These are phyloP conservation scores for Allium fistulosum DNA, from an alignment of 106 monocot species.

Conservation along the genomic window DNA sequence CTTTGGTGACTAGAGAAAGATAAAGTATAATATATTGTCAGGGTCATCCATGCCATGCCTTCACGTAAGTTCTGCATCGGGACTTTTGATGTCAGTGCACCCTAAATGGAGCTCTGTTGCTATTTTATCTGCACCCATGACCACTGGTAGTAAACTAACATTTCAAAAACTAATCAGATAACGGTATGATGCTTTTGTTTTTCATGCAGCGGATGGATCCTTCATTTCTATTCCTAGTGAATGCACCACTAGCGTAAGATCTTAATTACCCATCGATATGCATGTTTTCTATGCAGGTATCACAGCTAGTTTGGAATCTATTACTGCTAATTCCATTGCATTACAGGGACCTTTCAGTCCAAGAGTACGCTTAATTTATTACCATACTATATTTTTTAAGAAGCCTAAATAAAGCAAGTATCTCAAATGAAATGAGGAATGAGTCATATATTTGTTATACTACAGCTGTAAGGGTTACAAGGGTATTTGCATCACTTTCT, in stretches of 20 bases:
- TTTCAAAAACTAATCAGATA: background rate
- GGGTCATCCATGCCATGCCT: slow-evolving; percentile 94
- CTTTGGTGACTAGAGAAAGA: slow-evolving; percentile 30
- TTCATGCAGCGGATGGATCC: slow-evolving; percentile 48
- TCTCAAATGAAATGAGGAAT: too few species aligned
- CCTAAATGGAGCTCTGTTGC: slow-evolving; percentile 71
- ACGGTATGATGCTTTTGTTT: slow-evolving; percentile 7
- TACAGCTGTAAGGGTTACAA: too few species aligned
- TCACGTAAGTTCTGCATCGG: slow-evolving; percentile 56
- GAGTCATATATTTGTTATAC: too few species aligned
- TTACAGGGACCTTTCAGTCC: too few species aligned
- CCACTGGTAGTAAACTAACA: slow-evolving; percentile 38
- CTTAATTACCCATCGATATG: slow-evolving; percentile 83
- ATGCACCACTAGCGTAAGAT: slow-evolving; percentile 20
- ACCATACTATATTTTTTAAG: too few species aligned
- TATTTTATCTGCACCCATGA: slow-evolving; percentile 76
- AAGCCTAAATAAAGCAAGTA: too few species aligned
- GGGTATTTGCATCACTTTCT: too few species aligned
- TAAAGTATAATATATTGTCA: slow-evolving; percentile 69
- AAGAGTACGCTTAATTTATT: too few species aligned
- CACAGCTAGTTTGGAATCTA: too few species aligned
- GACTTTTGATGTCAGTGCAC: slow-evolving; percentile 37
- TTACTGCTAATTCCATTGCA: too few species aligned
- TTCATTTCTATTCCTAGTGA: slow-evolving; percentile 34
- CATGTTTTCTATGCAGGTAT: too few species aligned